Evolutionary conservation across 139 green algal genomes (phyloP).

Genomic region (Raphidocelis subcapitata): DNA sequence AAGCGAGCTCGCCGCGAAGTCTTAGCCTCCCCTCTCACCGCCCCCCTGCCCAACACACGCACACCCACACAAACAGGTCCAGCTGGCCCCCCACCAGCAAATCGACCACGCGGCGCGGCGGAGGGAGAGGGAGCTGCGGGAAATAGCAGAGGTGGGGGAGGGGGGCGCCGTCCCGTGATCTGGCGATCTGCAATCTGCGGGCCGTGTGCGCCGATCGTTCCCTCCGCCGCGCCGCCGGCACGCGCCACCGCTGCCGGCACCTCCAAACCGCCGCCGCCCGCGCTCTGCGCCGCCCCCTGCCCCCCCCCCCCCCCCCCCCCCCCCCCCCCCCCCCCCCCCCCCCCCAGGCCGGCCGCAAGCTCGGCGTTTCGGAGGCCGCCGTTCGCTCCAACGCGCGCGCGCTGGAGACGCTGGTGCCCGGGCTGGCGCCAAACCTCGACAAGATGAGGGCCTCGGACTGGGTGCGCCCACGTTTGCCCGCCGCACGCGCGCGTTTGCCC

Average conservation of each 20-base stretch:
- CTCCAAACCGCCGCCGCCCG: neutral
- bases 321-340: neutral
- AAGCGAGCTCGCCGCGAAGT: too few relatives aligned
- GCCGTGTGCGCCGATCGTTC: neutral
- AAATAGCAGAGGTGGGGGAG: constrained; percentile 32
- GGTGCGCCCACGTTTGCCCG: constrained; percentile 16
- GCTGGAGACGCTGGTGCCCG: constrained; percentile 26
- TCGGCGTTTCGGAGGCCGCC: neutral
- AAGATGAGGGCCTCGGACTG: constrained; percentile 42
- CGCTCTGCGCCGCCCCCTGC: neutral
- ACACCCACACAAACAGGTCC: too few relatives aligned
- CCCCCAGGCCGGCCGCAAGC: constrained; percentile 21
- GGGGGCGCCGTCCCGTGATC: neutral
- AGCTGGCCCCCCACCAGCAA: constrained; percentile 20
- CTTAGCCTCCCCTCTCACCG: too few relatives aligned
- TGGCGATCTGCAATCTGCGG: neutral
- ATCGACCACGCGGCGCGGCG: constrained; percentile 31
- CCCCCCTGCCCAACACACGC: too few relatives aligned
- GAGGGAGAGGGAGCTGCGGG: constrained; percentile 25
- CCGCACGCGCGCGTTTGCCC: too few relatives aligned
- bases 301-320: too few relatives aligned
- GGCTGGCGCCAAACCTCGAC: constrained; percentile 34
- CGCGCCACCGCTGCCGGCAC: neutral
- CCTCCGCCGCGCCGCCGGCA: too few relatives aligned
- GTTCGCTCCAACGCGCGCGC: constrained; percentile 1